phyloP scores from a whole-genome alignment of 179 eudicot genomes.

The Amaranthus tricolor region DNA sequence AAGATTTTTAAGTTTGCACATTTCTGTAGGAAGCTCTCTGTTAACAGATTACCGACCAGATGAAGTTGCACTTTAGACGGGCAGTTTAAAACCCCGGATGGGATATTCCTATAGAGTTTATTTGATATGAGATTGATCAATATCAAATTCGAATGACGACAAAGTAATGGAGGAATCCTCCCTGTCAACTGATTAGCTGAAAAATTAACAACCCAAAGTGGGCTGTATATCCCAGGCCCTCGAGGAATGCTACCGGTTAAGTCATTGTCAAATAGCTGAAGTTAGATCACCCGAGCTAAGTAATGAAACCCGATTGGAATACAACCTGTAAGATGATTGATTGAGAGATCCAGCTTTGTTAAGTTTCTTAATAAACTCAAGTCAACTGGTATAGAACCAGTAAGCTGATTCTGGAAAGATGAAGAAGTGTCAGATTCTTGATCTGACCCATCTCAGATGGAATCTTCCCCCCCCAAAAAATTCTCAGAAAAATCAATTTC shows the following conservation, averaged over 20 bases:
- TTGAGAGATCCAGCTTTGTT: constrained; percentile 75
- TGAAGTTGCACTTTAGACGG: constrained; percentile 71
- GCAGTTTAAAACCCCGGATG: constrained; percentile 56
- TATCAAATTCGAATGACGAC: constrained; percentile 58
- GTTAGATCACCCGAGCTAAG: constrained; percentile 48
- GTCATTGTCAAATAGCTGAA: constrained; percentile 72
- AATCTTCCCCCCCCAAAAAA: constrained; percentile 59
- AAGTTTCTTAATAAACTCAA: constrained; percentile 57
- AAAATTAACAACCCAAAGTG: constrained; percentile 83
- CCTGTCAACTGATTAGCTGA: constrained; percentile 65
- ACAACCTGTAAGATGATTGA: constrained; percentile 69
- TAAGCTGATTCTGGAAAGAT: constrained; percentile 68
- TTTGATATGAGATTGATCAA: constrained; percentile 66
- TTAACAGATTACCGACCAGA: constrained; percentile 45
- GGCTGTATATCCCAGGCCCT: constrained; percentile 60
- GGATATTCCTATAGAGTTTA: constrained; percentile 65
- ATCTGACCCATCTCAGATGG: constrained; percentile 63
- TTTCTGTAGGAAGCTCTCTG: constrained; percentile 62
- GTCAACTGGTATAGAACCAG: constrained; percentile 67
- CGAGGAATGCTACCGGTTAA: constrained; percentile 70
- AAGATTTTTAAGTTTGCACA: constrained; percentile 64
- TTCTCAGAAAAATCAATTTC: constrained; percentile 92
- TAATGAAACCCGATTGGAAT: constrained; percentile 79
- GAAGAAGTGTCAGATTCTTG: constrained; percentile 53
- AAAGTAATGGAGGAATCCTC: constrained; percentile 60